A percentile compares a stretch with the other conserved stretches of the same genome.
These are phyloP conservation scores for Phytophthora europaea DNA, from an alignment of 352 stramenopile species.

Conservation along the genomic window DNA sequence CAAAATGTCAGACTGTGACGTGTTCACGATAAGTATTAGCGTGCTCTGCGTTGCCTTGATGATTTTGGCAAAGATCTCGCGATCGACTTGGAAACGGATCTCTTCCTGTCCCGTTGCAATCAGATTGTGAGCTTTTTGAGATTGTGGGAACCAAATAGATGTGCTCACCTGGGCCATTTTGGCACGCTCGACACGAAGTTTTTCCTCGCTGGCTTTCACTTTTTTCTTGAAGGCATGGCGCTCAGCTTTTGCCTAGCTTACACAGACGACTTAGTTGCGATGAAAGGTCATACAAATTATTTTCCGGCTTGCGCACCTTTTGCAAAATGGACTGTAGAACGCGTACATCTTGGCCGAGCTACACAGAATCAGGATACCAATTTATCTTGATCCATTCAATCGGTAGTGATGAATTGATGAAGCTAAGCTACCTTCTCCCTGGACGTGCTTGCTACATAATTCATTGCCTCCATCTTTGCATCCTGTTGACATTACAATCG, in stretches of 20 bases:
- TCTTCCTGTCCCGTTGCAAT: conserved; percentile 52
- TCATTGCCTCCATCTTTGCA: conserved; percentile 79
- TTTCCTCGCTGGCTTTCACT: conserved; percentile 74
- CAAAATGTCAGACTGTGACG: neutral
- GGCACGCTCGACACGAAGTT: conserved; percentile 56
- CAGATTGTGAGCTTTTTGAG: neutral
- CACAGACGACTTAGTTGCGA: neutral
- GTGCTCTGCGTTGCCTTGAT: conserved; percentile 53
- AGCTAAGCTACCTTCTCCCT: conserved; percentile 68
- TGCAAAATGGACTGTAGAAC: conserved; percentile 80
- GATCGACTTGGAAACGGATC: conserved; percentile 83
- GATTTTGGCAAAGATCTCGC: conserved; percentile 89
- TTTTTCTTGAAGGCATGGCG: conserved; percentile 86
- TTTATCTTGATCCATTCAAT: neutral
- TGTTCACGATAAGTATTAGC: neutral
- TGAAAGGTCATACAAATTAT: neutral
- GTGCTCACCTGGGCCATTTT: conserved; percentile 78
- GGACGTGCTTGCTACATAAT: conserved; percentile 77
- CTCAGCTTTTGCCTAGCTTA: conserved; percentile 71
- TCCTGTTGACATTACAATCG: conserved; percentile 35
- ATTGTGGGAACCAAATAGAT: neutral
- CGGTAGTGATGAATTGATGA: neutral
- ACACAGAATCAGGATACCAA: neutral
- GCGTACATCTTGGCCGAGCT: conserved; percentile 82
- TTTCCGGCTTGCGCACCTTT: conserved; percentile 43